Conservation (phyloP, 805 yeast species). For the Hermanozyma aechmeae region DNA sequence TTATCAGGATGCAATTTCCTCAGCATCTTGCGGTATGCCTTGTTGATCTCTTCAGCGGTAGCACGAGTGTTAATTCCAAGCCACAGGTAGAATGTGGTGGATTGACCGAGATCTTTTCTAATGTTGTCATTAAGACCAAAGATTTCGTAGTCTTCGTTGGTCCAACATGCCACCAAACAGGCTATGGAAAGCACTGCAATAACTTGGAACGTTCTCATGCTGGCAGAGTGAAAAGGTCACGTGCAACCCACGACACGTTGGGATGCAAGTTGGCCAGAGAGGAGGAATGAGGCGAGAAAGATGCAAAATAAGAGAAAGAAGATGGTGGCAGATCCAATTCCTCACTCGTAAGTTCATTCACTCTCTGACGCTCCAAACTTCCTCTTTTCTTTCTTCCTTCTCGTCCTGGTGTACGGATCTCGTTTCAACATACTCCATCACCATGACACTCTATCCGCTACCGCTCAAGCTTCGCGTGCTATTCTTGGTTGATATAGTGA, state of each 20-base stretch:
- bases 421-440: neutral
- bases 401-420: too few relatives aligned
- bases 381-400: too few relatives aligned
- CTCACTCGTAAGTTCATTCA: too few relatives aligned
- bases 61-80: constrained; percentile 43
- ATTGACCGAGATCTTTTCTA: constrained; percentile 50
- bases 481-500: constrained; percentile 24
- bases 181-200: too few relatives aligned
- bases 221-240: too few relatives aligned
- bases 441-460: constrained; percentile 30
- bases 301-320: too few relatives aligned
- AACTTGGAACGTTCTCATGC: too few relatives aligned
- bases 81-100: constrained; percentile 62
- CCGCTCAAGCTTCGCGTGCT: constrained; percentile 20
- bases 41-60: constrained; percentile 43
- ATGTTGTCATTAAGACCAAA: constrained; percentile 63
- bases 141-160: constrained; percentile 69
- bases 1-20: constrained; percentile 84
- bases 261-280: too few relatives aligned
- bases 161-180: constrained; percentile 36
- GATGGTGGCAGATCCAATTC: too few relatives aligned
- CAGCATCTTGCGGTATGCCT: constrained; percentile 64
- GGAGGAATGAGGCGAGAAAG: too few relatives aligned
- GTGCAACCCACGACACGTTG: too few relatives aligned
- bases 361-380: too few relatives aligned